These are phyloP conservation scores for Sporothrix dimorphospora DNA, from an alignment of 2,329 filamentous ascomycete genomes.

Conservation along the genomic window DNA sequence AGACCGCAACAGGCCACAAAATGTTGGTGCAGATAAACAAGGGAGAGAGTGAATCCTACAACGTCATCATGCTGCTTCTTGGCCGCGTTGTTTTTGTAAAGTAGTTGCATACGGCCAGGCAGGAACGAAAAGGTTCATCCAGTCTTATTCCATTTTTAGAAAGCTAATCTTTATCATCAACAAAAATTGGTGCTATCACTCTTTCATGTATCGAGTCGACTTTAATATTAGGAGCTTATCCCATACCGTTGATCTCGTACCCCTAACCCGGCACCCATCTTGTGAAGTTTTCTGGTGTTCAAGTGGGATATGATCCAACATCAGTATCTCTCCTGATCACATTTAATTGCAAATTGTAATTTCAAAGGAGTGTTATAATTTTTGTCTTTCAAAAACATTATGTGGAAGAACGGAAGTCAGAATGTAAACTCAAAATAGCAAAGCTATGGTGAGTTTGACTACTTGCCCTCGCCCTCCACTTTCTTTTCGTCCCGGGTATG, in stretches of 20 bases:
- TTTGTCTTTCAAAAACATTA: neutral
- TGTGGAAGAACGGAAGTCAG: neutral
- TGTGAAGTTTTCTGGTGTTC: too few species aligned
- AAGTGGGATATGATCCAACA: too few species aligned
- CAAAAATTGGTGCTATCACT: too few species aligned
- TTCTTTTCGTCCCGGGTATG: conserved; percentile 23
- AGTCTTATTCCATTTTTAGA: neutral
- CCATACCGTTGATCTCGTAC: too few species aligned
- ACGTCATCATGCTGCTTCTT: neutral
- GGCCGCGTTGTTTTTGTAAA: neutral
- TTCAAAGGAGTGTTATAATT: conserved; percentile 22
- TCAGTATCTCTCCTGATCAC: neutral
- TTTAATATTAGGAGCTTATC: too few species aligned
- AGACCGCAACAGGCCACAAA: neutral
- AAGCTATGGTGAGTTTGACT: neutral
- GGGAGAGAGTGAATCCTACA: neutral
- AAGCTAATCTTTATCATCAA: too few species aligned
- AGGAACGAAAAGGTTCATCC: neutral
- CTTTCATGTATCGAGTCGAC: too few species aligned
- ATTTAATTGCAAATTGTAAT: neutral
- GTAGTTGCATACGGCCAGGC: neutral
- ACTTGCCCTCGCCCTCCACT: neutral
- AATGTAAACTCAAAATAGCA: neutral
- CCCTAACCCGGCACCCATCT: too few species aligned
- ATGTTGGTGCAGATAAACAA: neutral